phyloP scores from a whole-genome alignment of 2,329 filamentous ascomycete genomes.

The Diaporthe ampelina region DNA sequence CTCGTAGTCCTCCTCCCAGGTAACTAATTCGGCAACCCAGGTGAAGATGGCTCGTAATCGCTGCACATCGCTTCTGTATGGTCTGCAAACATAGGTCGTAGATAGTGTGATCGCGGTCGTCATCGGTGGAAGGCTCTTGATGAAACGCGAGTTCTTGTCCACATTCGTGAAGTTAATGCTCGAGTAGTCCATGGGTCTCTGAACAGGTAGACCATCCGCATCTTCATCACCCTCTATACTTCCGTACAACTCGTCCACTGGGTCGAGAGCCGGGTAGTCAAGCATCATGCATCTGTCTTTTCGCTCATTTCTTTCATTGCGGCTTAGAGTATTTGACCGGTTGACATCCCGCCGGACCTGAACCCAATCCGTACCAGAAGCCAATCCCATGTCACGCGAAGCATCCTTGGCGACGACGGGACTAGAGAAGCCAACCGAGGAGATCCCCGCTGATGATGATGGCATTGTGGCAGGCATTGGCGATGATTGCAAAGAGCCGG shows the following conservation, averaged over 20 bases:
- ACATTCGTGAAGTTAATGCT: constrained; percentile 86
- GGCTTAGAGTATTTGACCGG: constrained; percentile 91
- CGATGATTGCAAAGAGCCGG: constrained; percentile 58
- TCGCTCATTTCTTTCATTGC: constrained; percentile 87
- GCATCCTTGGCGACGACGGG: constrained; percentile 59
- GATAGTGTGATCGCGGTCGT: constrained; percentile 87
- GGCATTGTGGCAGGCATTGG: constrained; percentile 58
- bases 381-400: constrained; percentile 79
- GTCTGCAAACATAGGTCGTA: constrained; percentile 92
- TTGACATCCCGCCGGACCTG: constrained; percentile 97
- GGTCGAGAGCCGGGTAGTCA: constrained; percentile 88
- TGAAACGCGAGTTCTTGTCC: constrained; percentile 95
- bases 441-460: constrained; percentile 48
- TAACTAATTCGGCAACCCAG: constrained; percentile 95
- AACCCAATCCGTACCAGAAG: constrained; percentile 86
- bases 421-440: constrained; percentile 48
- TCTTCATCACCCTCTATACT: constrained; percentile 91
- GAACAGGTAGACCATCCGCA: constrained; percentile 85
- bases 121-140: constrained; percentile 84
- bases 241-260: constrained; percentile 89
- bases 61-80: constrained; percentile 94
- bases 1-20: constrained; percentile 96
- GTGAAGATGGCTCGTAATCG: constrained; percentile 94
- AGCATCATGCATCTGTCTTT: constrained; percentile 95
- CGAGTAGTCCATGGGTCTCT: constrained; percentile 84